Evolutionary conservation across 2,329 filamentous ascomycete genomes (phyloP), one percentile per base, ranked within the genome.

Genomic region (Aschersonia sp.): DNA sequence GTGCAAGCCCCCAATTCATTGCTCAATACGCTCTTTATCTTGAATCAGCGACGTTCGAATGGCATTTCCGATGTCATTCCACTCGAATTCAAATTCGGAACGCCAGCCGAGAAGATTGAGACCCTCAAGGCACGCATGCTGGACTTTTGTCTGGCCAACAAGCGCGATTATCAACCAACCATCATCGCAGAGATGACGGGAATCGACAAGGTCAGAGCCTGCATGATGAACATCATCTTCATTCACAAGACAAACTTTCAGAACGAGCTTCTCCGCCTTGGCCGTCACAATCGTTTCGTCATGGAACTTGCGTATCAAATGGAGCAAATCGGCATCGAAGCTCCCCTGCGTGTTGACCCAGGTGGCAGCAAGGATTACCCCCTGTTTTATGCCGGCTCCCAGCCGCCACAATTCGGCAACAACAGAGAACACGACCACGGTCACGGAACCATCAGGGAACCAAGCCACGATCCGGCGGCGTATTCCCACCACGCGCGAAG

Each of bases 201-300:
- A 6, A 81, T 97, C 46, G 80, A 82, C 30, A 83, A 95, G 56
- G 86, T 89, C 38, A 87, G 91, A 61, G 85, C 84, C 5, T 82
- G 94, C 59, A 89, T 82, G 4, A 75, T 96, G 59, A 96, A 95
- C 64, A 80, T 97, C 49, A 82, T 96, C 58, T 95, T 95, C 71
- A 96, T 96, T 72, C 94, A 96, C 75, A 96, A 96, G 65, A 88
- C 84, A 50, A 96, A 91, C 63, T 96, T 85, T 78, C 91, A 97
- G 62, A 96, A 96, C 61, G 91, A 97, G 61, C 73, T 94, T 43
- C 73, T 96, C 30, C 89, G 91, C 67, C 76, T 97, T 2, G 86
- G 85, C 56, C 80, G 91, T 20, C 85, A 92, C 58, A 96, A 96
- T 73, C 92, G 89, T 61, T 95, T 97, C 65, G 89, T 94, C 54